Percentiles rank a stretch among this genome's conserved stretches.
phyloP scores from a whole-genome alignment of 495 filamentous ascomycete genomes.

The Endocarpon pusillum region DNA sequence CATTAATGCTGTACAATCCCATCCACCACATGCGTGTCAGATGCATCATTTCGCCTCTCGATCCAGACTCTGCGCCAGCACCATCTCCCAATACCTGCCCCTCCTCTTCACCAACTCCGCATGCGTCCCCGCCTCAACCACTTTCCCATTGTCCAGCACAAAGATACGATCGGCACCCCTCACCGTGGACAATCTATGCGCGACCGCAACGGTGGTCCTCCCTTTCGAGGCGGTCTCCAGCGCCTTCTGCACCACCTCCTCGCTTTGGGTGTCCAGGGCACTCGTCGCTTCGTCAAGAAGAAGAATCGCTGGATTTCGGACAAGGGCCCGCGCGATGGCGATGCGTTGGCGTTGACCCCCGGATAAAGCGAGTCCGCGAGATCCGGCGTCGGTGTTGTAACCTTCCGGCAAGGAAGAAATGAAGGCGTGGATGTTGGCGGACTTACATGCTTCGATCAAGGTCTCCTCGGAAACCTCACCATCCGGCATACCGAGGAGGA shows the following conservation, averaged over 20 bases:
- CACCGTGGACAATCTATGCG: conserved; percentile 20
- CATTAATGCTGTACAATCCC: too few relatives aligned
- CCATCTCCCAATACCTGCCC: conserved; percentile 19
- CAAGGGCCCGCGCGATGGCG: conserved; percentile 31
- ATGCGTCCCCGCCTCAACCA: conserved; percentile 20
- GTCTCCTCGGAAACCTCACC: conserved; percentile 8
- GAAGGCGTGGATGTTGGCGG: conserved; percentile 20
- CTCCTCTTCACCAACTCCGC: conserved; percentile 10
- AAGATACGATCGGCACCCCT: conserved; percentile 23
- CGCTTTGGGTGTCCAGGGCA: conserved; percentile 36
- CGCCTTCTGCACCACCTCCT: conserved; percentile 21
- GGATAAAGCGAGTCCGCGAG: conserved; percentile 3
- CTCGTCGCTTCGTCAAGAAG: conserved; percentile 42
- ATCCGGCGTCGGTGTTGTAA: conserved; percentile 14
- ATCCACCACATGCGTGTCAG: too few relatives aligned
- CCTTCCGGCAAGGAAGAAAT: conserved; percentile 18
- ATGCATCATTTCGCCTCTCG: too few relatives aligned
- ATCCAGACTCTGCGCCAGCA: conserved; percentile 11
- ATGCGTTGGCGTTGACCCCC: conserved; percentile 41
- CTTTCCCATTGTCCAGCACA: conserved; percentile 18
- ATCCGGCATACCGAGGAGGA: conserved; percentile 20
- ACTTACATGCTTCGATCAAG: conserved; percentile 13
- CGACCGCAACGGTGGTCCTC: conserved; percentile 22
- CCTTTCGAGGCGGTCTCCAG: conserved; percentile 16
- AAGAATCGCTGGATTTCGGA: conserved; percentile 28